Percentiles rank a stretch among this genome's conserved stretches.
phyloP scores from a whole-genome alignment of 2,329 filamentous ascomycete genomes.

The Colletotrichum noveboracense region DNA sequence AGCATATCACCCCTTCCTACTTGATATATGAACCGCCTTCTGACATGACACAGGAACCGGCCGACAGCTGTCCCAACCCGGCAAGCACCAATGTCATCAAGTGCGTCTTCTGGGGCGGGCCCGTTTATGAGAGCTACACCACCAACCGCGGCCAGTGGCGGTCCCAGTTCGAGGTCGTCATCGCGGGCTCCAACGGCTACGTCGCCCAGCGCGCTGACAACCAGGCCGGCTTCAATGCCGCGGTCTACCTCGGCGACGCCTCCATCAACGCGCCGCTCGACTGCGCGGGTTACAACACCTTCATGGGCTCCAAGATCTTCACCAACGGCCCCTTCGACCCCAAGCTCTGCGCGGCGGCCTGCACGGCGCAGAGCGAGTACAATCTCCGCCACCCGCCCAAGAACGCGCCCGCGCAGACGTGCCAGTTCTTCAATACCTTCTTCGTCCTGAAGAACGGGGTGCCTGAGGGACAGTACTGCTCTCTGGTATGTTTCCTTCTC shows the following conservation, averaged over 20 bases:
- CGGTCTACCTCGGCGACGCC: not conserved
- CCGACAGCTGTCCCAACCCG: not conserved
- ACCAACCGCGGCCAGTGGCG: not conserved
- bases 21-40: no score
- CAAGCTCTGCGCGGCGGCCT: not conserved
- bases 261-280: not conserved
- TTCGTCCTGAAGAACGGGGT: not conserved
- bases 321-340: not conserved
- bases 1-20: no score
- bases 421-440: not conserved
- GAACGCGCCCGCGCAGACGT: not conserved
- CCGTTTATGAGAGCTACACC: not conserved
- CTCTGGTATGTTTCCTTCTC: not conserved
- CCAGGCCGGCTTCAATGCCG: not conserved
- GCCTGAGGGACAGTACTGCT: not conserved
- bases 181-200: not conserved
- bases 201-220: not conserved
- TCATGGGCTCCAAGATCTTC: not conserved
- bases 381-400: not conserved
- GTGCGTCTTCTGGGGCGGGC: not conserved
- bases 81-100: not conserved
- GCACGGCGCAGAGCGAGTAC: not conserved
- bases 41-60: not conserved
- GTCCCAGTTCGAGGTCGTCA: not conserved
- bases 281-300: not conserved